These are phyloP conservation scores for Hemileia vastatrix DNA, from an alignment of 1,284 basidiomycete genomes.

Conservation along the genomic window DNA sequence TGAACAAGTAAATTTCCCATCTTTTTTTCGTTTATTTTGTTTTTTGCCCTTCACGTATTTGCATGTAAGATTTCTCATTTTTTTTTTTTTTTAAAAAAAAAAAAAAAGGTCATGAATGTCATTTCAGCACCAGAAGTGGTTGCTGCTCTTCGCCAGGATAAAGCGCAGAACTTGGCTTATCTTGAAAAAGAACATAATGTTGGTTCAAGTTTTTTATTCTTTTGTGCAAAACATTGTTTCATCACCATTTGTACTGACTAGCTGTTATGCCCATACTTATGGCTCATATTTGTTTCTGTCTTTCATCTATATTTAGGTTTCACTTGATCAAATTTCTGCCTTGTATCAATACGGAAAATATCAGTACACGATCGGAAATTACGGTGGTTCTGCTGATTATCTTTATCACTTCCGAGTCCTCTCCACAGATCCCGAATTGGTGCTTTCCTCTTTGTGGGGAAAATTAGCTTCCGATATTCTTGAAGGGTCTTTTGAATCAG, in stretches of 20 bases:
- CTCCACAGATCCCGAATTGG: conserved; percentile 81
- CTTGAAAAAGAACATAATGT: conserved; percentile 88
- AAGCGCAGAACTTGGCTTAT: conserved; percentile 88
- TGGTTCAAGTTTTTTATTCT: conserved; percentile 40
- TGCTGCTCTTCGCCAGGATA: conserved; percentile 66
- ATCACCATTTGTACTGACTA: neutral
- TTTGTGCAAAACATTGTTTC: conserved; percentile 21
- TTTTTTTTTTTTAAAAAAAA: conserved; percentile 64
- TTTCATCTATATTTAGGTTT: conserved; percentile 55
- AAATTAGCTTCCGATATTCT: conserved; percentile 95
- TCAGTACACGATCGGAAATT: conserved; percentile 94
- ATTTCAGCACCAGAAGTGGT: conserved; percentile 95
- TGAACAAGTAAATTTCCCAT: conserved; percentile 5
- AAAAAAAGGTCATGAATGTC: conserved; percentile 83
- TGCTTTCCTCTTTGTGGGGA: conserved; percentile 93
- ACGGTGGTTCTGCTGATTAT: conserved; percentile 90
- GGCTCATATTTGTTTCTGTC: neutral
- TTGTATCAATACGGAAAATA: conserved; percentile 97
- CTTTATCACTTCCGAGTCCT: conserved; percentile 97
- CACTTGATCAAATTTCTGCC: conserved; percentile 84
- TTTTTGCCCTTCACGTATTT: neutral
- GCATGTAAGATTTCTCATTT: neutral
- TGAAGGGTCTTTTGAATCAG: conserved; percentile 85
- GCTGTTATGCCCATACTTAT: too few species aligned
- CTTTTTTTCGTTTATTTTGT: neutral